phyloP scores from a whole-genome alignment of 2,329 filamentous ascomycete genomes.

The Fusarium albosuccineum region DNA sequence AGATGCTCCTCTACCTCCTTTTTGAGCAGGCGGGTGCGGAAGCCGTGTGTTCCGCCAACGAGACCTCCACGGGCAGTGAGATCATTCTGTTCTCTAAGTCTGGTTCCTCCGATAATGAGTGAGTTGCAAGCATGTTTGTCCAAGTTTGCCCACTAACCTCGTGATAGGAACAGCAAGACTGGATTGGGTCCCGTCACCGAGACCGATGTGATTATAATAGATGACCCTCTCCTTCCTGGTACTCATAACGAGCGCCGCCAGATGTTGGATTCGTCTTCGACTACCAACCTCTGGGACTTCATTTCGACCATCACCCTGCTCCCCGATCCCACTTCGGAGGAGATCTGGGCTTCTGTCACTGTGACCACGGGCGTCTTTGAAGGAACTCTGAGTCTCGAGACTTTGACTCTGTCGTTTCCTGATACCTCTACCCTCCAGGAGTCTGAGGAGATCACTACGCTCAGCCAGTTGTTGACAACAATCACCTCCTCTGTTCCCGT shows the following conservation, averaged over 20 bases:
- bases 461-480: not conserved
- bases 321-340: not conserved
- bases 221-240: not conserved
- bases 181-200: not conserved
- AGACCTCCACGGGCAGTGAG: not conserved
- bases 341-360: not conserved
- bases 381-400: slow-evolving; percentile 7
- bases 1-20: slow-evolving; percentile 1
- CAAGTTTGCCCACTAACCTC: not conserved
- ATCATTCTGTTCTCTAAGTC: not conserved
- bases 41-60: not conserved
- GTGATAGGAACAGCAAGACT: not conserved
- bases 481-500: not conserved
- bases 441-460: not conserved
- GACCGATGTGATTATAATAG: not conserved
- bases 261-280: too few species aligned
- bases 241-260: not conserved
- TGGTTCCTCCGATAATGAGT: not conserved
- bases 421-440: slow-evolving; percentile 7
- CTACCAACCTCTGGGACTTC: too few species aligned
- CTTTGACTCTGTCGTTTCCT: not conserved
- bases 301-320: too few species aligned
- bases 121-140: not conserved
- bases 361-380: not conserved
- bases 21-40: not conserved